These are phyloP conservation scores for Agrocybe praecox DNA, from an alignment of 768 basidiomycete genomes.

Conservation along the genomic window DNA sequence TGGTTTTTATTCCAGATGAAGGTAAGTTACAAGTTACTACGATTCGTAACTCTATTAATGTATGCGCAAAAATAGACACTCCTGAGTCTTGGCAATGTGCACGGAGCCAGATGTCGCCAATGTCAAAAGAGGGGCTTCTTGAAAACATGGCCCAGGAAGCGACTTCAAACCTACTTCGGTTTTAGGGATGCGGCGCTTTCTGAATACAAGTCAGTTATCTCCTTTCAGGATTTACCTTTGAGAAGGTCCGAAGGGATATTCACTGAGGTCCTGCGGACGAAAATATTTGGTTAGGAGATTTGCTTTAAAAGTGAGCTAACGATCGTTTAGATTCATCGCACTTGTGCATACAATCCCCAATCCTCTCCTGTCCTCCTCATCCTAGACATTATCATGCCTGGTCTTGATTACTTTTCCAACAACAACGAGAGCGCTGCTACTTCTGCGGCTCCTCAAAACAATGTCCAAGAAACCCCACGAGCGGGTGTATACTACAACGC, in stretches of 20 bases:
- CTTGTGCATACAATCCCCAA: not conserved
- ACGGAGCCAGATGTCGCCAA: not conserved
- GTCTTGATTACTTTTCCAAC: slow-evolving; percentile 24
- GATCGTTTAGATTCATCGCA: not conserved
- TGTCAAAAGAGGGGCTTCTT: not conserved
- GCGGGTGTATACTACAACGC: slow-evolving; percentile 57
- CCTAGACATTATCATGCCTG: slow-evolving; percentile 19
- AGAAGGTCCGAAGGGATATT: not conserved
- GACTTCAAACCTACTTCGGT: not conserved
- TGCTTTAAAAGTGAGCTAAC: not conserved
- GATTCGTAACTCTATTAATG: not conserved
- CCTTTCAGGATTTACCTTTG: not conserved
- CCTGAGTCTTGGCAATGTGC: not conserved
- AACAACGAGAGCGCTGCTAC: slow-evolving; percentile 7
- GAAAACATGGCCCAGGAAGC: not conserved
- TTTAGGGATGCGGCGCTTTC: not conserved
- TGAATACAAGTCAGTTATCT: not conserved
- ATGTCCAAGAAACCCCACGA: not conserved
- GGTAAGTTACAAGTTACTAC: not conserved
- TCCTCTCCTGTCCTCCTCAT: not conserved
- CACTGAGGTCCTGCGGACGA: not conserved
- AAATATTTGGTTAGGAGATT: not conserved
- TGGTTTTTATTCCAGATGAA: not conserved
- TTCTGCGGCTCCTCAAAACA: slow-evolving; percentile 1
- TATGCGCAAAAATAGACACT: not conserved